These are phyloP conservation scores for Nicotiana knightiana DNA, from an alignment of 257 asterid genomes.

Conservation along the genomic window DNA sequence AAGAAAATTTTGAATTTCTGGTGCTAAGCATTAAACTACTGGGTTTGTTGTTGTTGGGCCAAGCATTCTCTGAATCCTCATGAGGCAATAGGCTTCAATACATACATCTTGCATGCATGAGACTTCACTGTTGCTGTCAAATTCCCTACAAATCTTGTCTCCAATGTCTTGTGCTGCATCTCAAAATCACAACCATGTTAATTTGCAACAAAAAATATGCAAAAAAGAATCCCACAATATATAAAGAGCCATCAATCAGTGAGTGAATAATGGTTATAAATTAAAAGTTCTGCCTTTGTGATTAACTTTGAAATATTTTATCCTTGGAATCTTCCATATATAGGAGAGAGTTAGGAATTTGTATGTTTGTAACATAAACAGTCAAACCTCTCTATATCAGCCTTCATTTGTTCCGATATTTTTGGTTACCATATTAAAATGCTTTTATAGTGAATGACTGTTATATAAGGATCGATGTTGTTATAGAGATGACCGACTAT, in stretches of 20 bases:
- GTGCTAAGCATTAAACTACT: too few relatives aligned
- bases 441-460: too few relatives aligned
- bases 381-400: too few relatives aligned
- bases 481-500: not conserved
- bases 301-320: too few relatives aligned
- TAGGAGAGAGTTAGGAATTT: too few relatives aligned
- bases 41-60: not conserved
- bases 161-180: constrained; percentile 64
- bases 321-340: too few relatives aligned
- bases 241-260: not conserved
- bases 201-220: not conserved
- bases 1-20: not conserved
- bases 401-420: too few relatives aligned
- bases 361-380: too few relatives aligned
- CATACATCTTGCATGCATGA: constrained; percentile 78
- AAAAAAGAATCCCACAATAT: not conserved
- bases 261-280: not conserved
- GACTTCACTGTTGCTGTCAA: constrained; percentile 57
- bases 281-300: too few relatives aligned
- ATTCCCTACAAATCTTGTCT: constrained; percentile 49
- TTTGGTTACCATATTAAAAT: too few relatives aligned
- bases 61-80: constrained; percentile 4
- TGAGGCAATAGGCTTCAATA: constrained; percentile 43
- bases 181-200: not conserved
- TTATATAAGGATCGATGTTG: too few relatives aligned